Evolutionary conservation across 805 yeast genomes (phyloP).

Genomic region (Saturnispora serradocipensis): DNA sequence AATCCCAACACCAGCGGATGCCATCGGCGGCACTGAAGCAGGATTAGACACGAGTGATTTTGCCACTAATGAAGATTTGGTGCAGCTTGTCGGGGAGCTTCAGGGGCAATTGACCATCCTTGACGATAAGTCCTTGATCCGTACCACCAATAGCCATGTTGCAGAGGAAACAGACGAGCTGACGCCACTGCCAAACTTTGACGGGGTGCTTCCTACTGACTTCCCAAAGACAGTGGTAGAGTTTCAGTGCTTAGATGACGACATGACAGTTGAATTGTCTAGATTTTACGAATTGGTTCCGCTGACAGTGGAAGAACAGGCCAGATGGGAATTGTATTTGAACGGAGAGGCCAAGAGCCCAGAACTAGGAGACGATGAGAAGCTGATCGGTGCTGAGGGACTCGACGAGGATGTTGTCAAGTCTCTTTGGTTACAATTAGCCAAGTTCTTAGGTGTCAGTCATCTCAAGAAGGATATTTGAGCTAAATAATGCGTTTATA

Average conservation of each 20-base stretch:
- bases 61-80: constrained; percentile 75
- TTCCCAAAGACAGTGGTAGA: constrained; percentile 55
- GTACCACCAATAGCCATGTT: constrained; percentile 57
- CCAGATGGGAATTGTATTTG: constrained; percentile 40
- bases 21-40: not conserved
- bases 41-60: constrained; percentile 42
- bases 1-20: constrained; percentile 15
- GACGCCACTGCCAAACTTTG: constrained; percentile 70
- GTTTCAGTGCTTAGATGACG: constrained; percentile 38
- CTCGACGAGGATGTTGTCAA: constrained; percentile 2
- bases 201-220: constrained; percentile 56
- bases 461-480: constrained; percentile 10
- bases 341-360: constrained; percentile 40
- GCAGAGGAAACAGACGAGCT: constrained; percentile 33
- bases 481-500: not conserved
- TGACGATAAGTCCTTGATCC: constrained; percentile 68
- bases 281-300: constrained; percentile 72
- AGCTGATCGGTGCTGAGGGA: constrained; percentile 22
- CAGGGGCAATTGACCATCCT: constrained; percentile 77
- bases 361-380: constrained; percentile 23
- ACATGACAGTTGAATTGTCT: constrained; percentile 43
- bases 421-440: constrained; percentile 51
- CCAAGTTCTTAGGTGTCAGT: constrained; percentile 52
- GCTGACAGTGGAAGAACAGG: constrained; percentile 48
- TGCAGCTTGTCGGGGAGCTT: constrained; percentile 79